A percentile compares a stretch with the other conserved stretches of the same genome.
These are phyloP conservation scores for Pseudocercospora macadamiae DNA, from an alignment of 2,329 filamentous ascomycete species.

Conservation along the genomic window DNA sequence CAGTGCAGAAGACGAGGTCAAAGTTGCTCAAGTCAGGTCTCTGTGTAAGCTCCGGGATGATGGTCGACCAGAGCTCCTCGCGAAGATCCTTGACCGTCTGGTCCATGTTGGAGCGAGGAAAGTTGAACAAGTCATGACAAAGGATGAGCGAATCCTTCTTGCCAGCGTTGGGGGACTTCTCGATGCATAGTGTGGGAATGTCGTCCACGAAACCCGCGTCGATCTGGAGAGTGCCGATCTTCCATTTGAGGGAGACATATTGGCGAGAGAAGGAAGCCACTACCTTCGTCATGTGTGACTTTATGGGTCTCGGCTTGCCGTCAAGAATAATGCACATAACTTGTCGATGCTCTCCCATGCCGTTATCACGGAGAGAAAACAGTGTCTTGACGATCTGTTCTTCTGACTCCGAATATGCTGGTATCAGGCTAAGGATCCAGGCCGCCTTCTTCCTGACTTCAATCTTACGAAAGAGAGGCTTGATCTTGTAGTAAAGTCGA, in stretches of 20 bases:
- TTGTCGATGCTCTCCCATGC: slow-evolving; percentile 28
- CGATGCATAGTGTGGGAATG: slow-evolving; percentile 30
- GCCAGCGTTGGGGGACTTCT: slow-evolving; percentile 29
- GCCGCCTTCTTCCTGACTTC: slow-evolving; percentile 14
- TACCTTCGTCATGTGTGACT: slow-evolving; percentile 27
- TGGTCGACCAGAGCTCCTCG: slow-evolving; percentile 26
- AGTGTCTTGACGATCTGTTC: slow-evolving; percentile 32
- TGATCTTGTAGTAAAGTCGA: slow-evolving; percentile 16
- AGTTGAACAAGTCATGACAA: slow-evolving; percentile 32
- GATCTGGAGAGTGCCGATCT: slow-evolving; percentile 25
- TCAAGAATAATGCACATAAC: slow-evolving; percentile 31
- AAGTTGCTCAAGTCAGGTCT: slow-evolving; percentile 23
- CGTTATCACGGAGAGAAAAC: slow-evolving; percentile 29
- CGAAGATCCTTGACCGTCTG: slow-evolving; percentile 22
- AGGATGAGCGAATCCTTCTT: slow-evolving; percentile 33
- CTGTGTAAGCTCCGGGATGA: slow-evolving; percentile 25
- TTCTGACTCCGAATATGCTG: slow-evolving; percentile 30
- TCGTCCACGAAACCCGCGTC: slow-evolving; percentile 32
- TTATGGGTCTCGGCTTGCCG: slow-evolving; percentile 26
- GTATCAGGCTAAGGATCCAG: slow-evolving; percentile 32
- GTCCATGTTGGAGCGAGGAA: slow-evolving; percentile 25
- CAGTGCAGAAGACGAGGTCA: slow-evolving; percentile 32
- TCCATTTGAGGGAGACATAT: slow-evolving; percentile 29
- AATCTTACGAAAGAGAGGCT: slow-evolving; percentile 14
- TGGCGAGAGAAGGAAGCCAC: slow-evolving; percentile 23